Base-by-base conservation (phyloP, 257 asterid genomes). In the Solanum chmielewskii region DNA sequence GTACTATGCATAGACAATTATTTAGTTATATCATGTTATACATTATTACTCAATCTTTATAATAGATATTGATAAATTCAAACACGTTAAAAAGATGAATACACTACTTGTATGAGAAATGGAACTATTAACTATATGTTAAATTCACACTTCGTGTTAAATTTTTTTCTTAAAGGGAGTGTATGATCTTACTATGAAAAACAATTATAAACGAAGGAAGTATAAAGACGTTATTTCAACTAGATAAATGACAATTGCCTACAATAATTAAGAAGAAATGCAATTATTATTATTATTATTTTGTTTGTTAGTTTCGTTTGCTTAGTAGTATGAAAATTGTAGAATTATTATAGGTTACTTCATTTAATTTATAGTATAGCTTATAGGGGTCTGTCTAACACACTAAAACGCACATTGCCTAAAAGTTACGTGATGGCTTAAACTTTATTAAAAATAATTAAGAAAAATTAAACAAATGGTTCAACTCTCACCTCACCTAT, bases 181-280 rank as follows among this genome's bases (percentile, higher is more conserved):
- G 7, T 0, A 35, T 35, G 1, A 35, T 5, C 1, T 35, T 37
- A 37, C 2, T 1, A 2, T 37, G 1, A 37, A 5, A 37, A 37
- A 37, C 1, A 37, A 37, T 37, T 0, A 1, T 37, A 5, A 5
- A 37, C 7, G 7, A 0, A 37, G 7, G 0, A 1, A 37, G 39
- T 37, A 64, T 64, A 0, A 64, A 25, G 2, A 6, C 18, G 11
- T 29, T 68, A 27, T 29, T 68, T 68, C 75, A 29, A 68, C 39
- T 6, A 6, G 9, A 29, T 68, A 27, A 27, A 68, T 68, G 39
- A 14, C 75, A 27, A 13, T 68, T 27, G 37, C 2, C 75, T 68
- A 27, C 23, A 27, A 68, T 27, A 52, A 52, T 52, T 52, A 68
- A 27, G 39, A 68, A 68, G 35, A 68, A 68, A 68, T 6, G 7